Percentiles rank a stretch among this genome's conserved stretches.
These are phyloP conservation scores for Eremomyces bilateralis DNA, from an alignment of 495 filamentous ascomycete species.

Conservation along the genomic window DNA sequence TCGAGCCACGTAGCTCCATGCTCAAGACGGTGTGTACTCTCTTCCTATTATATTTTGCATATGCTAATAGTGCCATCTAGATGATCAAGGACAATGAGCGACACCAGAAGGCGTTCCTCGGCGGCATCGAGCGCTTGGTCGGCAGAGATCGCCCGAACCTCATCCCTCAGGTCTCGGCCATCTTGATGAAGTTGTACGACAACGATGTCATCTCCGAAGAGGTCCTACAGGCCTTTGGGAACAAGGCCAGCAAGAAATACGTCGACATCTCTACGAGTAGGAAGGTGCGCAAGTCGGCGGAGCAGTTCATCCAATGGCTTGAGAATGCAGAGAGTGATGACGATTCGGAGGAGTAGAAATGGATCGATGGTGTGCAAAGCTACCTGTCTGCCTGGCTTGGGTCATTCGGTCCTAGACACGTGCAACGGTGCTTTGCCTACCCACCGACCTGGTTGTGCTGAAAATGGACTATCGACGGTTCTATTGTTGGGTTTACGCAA, in stretches of 20 bases:
- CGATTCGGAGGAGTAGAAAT: conserved; percentile 9
- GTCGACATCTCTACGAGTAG: conserved; percentile 75
- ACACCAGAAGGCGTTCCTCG: conserved; percentile 93
- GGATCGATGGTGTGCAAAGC: no score
- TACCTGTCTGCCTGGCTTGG: no score
- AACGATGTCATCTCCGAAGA: conserved; percentile 74
- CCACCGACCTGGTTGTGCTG: no score
- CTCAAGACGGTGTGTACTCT: conserved; percentile 46
- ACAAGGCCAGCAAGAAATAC: conserved; percentile 93
- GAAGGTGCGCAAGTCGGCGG: conserved; percentile 87
- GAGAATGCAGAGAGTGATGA: conserved; percentile 59
- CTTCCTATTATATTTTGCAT: no score
- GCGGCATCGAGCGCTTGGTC: conserved; percentile 84
- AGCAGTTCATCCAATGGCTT: conserved; percentile 87
- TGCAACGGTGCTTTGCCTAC: no score
- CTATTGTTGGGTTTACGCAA: no score
- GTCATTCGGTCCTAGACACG: no score
- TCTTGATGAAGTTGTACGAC: conserved; percentile 73
- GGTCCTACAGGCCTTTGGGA: conserved; percentile 71
- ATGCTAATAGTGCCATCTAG: no score
- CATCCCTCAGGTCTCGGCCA: conserved; percentile 55
- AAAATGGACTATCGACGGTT: no score
- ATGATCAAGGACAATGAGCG: no score
- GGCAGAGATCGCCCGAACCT: conserved; percentile 63
- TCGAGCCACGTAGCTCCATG: conserved; percentile 56